Evolutionary conservation across 495 filamentous ascomycete genomes (phyloP), one percentile per base, ranked within the genome.

Genomic region (Penicillium paradoxum): DNA sequence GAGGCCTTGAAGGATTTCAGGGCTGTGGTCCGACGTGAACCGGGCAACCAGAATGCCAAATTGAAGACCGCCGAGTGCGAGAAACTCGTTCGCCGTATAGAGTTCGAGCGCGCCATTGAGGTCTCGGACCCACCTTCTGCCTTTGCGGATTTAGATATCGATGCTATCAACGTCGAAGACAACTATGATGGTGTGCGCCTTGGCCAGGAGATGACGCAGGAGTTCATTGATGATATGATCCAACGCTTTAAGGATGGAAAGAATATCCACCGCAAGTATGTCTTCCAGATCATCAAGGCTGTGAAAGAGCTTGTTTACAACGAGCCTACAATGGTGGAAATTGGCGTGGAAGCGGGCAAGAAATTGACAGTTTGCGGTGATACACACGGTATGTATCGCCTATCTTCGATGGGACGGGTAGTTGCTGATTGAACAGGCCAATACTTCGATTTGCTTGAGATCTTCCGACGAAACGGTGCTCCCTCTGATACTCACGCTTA

Each of bases 171-270:
- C 21, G 83, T 99, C 6, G 92, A 97, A 33, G 68, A 79, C 33
- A 75, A 72, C 37, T 99, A 99, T 67, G 93, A 97, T 69, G 93
- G 93, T 51, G 85, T 83, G 36, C 75, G 73, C 38, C 73, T 99
- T 41, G 89, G 78, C 24, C 76, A 85, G 0, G 81, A 89, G 66
- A 99, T 99, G 90, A 95, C 93, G 7, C 81, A 89, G 60, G 91
- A 96, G 64, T 99, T 99, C 59, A 86, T 99, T 56, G 85, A 91
- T 54, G 91, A 97, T 71, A 97, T 96, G 95, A 88, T 92, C 46
- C 77, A 90, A 67, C 76, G 93, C 32, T 99, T 99, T 79, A 96
- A 95, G 81, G 83, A 85, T 53, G 92, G 93, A 54, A 96, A 97
- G 80, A 90, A 87, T 68, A 78, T 99, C 50, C 90, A 91, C 70